These are phyloP conservation scores for Arthroderma sp. DNA, from an alignment of 2,329 filamentous ascomycete genomes.

Conservation along the genomic window DNA sequence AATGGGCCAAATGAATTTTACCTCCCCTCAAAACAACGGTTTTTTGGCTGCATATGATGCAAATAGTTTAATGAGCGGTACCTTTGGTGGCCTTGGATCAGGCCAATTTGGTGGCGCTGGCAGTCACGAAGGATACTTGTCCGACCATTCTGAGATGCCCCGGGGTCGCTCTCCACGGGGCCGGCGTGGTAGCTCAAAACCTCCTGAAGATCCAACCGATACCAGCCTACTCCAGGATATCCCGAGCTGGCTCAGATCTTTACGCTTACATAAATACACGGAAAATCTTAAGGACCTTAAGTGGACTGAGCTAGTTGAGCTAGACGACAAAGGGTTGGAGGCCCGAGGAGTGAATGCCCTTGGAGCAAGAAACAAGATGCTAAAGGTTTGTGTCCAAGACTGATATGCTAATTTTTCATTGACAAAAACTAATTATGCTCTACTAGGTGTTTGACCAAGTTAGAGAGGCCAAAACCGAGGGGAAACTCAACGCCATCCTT, in stretches of 20 bases:
- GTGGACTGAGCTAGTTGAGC: constrained; percentile 82
- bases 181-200: constrained; percentile 87
- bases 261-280: constrained; percentile 96
- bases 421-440: neutral
- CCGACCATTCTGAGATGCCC: constrained; percentile 82
- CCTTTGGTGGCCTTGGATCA: constrained; percentile 58
- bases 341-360: constrained; percentile 88
- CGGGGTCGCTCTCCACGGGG: constrained; percentile 86
- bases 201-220: constrained; percentile 93
- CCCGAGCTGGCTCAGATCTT: constrained; percentile 84
- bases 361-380: constrained; percentile 89
- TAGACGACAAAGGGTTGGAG: constrained; percentile 88
- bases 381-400: constrained; percentile 52
- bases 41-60: constrained; percentile 80
- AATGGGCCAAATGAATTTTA: constrained; percentile 52
- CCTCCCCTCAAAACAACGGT: constrained; percentile 85
- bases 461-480: constrained; percentile 62
- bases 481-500: constrained; percentile 43
- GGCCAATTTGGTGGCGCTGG: constrained; percentile 59
- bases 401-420: neutral
- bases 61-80: constrained; percentile 57
- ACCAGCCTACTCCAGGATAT: constrained; percentile 83
- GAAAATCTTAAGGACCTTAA: constrained; percentile 96
- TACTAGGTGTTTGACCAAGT: constrained; percentile 82
- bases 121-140: constrained; percentile 73